Evolutionary conservation across 202 grass and related monocot genomes (phyloP).

Genomic region (Digitaria exilis): DNA sequence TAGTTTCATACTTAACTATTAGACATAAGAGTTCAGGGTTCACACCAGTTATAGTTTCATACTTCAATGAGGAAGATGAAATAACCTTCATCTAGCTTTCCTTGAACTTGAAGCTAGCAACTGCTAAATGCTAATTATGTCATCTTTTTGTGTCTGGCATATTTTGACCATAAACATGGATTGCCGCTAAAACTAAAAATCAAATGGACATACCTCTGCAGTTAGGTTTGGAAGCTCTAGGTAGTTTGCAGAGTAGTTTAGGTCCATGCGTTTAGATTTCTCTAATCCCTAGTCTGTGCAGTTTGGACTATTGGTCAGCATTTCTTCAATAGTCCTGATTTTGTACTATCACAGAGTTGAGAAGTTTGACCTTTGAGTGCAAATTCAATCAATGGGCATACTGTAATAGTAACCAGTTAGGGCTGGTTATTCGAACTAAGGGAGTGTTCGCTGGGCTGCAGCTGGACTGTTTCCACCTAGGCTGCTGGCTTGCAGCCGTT

Average conservation of each 20-base stretch:
- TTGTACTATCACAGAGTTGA: not conserved
- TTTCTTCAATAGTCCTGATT: not conserved
- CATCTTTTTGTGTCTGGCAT: not conserved
- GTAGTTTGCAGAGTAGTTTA: not conserved
- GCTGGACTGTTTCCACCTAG: too few relatives aligned
- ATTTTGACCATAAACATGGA: not conserved
- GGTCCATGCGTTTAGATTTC: not conserved
- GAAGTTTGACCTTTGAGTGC: conserved; percentile 10
- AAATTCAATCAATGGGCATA: conserved; percentile 4
- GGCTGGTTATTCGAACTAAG: not conserved
- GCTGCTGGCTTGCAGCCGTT: too few relatives aligned
- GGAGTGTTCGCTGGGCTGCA: too few relatives aligned
- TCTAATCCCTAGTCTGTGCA: not conserved
- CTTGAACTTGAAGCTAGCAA: conserved; percentile 11
- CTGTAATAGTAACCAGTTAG: not conserved
- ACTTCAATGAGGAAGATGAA: not conserved
- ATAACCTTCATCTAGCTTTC: conserved; percentile 2
- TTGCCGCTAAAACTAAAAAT: not conserved
- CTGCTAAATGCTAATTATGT: not conserved
- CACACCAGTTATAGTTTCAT: conserved; percentile 4
- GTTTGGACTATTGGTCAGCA: not conserved
- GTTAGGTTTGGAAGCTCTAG: not conserved
- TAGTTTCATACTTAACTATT: not conserved
- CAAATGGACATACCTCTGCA: not conserved
- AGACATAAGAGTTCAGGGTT: not conserved